Evolutionary conservation across 495 filamentous ascomycete species (phyloP), one percentile per base, ranked within the genome.

Genomic region (Xylaria intraflava): DNA sequence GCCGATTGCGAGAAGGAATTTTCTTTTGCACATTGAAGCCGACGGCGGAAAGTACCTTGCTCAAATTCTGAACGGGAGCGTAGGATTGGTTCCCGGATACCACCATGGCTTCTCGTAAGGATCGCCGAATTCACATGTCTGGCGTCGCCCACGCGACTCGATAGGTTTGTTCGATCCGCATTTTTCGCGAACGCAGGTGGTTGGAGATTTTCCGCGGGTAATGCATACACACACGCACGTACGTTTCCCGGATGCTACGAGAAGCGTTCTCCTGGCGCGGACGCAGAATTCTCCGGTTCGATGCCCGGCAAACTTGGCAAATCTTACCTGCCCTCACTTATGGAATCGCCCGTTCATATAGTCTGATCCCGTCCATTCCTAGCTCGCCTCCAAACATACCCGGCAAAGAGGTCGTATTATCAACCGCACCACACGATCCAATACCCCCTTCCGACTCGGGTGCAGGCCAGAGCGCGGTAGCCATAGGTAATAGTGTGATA

Each of bases 351-450:
- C 46, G 35, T 33, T 39, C n/a, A n/a, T 22, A 23, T 33, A 33
- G 49, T 23, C 49, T 31, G 41, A 39, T 46, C 39, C n/a, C 35
- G 26, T 53, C 29, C 36, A 17, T 23, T 12, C 29, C 31, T 46
- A 6, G 12, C 22, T 43, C 29, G 22, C 12, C 19, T 33, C 14
- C 24, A 22, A 24, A 9, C 29, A 9, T 24, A 9, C 31, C 51
- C 50, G 19, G 50, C 41, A 46, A 41, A 38, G 12, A 22, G 26
- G 43, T 35, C 44, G 33, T 54, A 10, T 31, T 31, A 46, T 54
- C 48, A 48, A 27, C 14, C 36, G 22, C 44, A 5, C 8, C 26
- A 46, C 26, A 16, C 33, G 40, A 40, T 19, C 35, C 38, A 31
- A 22, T 26, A 6, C 12, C 23, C 47, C 47, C 49, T 43, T n/a